phyloP scores from a whole-genome alignment of 345 rosid genomes.

The Heritiera fomes region DNA sequence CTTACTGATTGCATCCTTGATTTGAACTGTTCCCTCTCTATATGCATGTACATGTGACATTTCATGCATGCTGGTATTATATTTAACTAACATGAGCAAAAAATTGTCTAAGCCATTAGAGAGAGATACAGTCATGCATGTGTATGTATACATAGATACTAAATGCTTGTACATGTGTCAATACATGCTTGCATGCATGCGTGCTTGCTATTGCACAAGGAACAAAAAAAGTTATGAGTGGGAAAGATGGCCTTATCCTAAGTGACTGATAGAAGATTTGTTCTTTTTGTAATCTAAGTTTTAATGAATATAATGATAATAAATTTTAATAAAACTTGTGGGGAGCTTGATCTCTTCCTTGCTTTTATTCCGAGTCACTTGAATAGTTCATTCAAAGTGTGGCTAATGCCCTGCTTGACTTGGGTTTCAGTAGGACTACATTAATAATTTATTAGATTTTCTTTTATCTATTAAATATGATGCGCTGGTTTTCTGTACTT shows the following conservation, averaged over 20 bases:
- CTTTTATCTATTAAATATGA: neutral
- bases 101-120: neutral
- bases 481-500: neutral
- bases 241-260: neutral
- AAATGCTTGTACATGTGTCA: neutral
- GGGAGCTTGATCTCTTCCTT: slow-evolving; percentile 5
- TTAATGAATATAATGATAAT: neutral
- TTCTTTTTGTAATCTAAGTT: neutral
- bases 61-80: neutral
- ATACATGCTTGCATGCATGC: neutral
- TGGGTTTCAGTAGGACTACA: neutral
- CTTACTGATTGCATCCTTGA: neutral
- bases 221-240: neutral
- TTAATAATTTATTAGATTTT: neutral
- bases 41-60: neutral
- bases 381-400: neutral
- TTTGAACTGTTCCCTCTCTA: neutral
- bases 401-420: neutral
- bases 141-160: neutral
- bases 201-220: neutral
- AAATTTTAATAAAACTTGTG: neutral
- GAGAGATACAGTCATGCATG: neutral
- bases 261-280: neutral
- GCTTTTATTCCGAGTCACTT: neutral
- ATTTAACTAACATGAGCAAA: neutral